Evolutionary conservation across 176 grass and related monocot genomes (phyloP).

Genomic region (Phoenix dactylifera): DNA sequence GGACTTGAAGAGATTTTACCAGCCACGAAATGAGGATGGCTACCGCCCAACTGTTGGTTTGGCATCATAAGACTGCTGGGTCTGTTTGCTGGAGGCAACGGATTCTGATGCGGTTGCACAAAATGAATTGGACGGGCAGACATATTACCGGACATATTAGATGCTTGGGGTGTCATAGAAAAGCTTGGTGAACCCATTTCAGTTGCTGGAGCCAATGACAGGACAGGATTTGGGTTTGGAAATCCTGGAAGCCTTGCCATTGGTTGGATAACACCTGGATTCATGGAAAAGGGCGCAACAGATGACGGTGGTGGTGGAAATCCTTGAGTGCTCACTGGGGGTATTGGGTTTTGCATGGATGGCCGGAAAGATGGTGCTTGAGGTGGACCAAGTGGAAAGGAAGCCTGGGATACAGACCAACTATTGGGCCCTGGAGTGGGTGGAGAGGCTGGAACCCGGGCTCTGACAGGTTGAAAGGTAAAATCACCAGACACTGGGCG

Average conservation of each 20-base stretch:
- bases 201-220: constrained; percentile 2
- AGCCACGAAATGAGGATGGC: constrained; percentile 6
- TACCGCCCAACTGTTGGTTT: constrained; percentile 2
- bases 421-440: constrained; percentile 5
- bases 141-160: constrained; percentile 20
- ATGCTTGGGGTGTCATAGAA: constrained; percentile 12
- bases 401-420: constrained; percentile 21
- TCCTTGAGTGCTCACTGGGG: constrained; percentile 19
- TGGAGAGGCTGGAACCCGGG: constrained; percentile 3
- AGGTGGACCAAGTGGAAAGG: constrained; percentile 17
- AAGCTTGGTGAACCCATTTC: constrained; percentile 20
- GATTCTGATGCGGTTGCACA: constrained; percentile 25
- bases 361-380: constrained; percentile 34
- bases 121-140: constrained; percentile 29
- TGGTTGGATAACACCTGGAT: constrained; percentile 17
- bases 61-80: background rate
- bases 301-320: constrained; percentile 32
- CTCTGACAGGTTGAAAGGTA: constrained; percentile 46
- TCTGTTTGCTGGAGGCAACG: constrained; percentile 16
- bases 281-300: constrained; percentile 22
- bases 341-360: constrained; percentile 26
- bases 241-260: constrained; percentile 21
- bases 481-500: constrained; percentile 47
- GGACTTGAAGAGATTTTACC: constrained; percentile 6
- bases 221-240: constrained; percentile 5